Base-by-base conservation (phyloP, 2,329 filamentous ascomycete genomes). In the Lachnellula subtilissima region DNA sequence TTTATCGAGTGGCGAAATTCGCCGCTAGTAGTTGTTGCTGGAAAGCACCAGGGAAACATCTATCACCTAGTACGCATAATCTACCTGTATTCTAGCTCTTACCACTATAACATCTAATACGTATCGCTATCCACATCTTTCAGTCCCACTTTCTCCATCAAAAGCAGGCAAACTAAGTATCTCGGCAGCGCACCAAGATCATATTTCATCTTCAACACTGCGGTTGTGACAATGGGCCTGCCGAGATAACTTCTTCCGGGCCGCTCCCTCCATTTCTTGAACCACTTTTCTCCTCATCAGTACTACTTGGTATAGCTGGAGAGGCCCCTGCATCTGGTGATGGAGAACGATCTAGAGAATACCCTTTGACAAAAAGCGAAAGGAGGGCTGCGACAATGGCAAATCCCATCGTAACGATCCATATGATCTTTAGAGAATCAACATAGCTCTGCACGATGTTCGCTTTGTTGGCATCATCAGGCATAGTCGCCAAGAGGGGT, bases 341-440 rank as follows among this genome's bases (percentile, higher is more conserved):
- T 7, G 45, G 25, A 6, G 23, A 73, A 32, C 70, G 66, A 60
- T 78, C 74, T 56, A 83, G 64, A 60, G 72, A 69, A 64, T 76
- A 74, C 8, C 68, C 72, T 62, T 81, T 73, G 4, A 77, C 77
- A 51, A 76, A 74, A 12, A 77, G 59, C 58, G 74, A 80, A n/a
- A 72, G 60, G 25, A 80, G 22, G 23, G 80, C 63, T 63, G 73
- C 78, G 2, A 78, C 64, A 0, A 68, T 77, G 3, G 74, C 73
- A 17, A 84, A 70, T 0, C 68, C 79, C 50, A 75, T 75, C 68
- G 80, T 76, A 28, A 80, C 75, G 23, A 77, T 74, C 76, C 78
- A 83, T 17, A 84, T 75, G 35, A 76, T 76, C 57, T 73, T 74
- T 57, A 84, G 62, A 35, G 76, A 77, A 58, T 80, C 75, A 1